These are phyloP conservation scores for Mycena alexandri DNA, from an alignment of 768 basidiomycete genomes.

Conservation along the genomic window DNA sequence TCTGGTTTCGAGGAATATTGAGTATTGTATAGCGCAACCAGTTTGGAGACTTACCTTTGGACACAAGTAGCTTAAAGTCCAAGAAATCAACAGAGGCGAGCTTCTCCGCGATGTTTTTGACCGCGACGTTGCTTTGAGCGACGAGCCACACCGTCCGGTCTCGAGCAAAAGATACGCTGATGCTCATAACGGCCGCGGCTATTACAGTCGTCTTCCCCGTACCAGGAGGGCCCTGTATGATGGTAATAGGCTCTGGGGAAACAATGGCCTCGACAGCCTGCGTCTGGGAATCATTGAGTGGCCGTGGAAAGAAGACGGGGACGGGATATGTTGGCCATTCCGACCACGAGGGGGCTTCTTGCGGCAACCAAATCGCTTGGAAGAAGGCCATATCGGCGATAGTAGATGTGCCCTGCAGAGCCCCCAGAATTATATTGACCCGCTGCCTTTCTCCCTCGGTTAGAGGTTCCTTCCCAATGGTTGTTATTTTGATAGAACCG, in stretches of 20 bases:
- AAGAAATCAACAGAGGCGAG: conserved; percentile 59
- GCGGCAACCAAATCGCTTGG: too few relatives aligned
- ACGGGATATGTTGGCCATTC: conserved; percentile 31
- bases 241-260: conserved; percentile 45
- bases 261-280: conserved; percentile 51
- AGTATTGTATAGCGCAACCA: background rate
- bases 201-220: conserved; percentile 78
- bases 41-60: conserved; percentile 45
- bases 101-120: conserved; percentile 86
- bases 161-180: conserved; percentile 45
- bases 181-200: conserved; percentile 58
- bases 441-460: too few relatives aligned
- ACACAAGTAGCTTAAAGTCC: conserved; percentile 73
- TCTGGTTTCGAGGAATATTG: conserved; percentile 43
- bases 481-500: too few relatives aligned
- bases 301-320: conserved; percentile 40
- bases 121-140: conserved; percentile 83
- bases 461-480: too few relatives aligned
- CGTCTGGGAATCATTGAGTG: conserved; percentile 53
- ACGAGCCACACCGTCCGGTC: conserved; percentile 68
- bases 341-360: too few relatives aligned
- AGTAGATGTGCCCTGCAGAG: too few relatives aligned
- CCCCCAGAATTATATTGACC: too few relatives aligned
- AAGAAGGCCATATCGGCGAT: too few relatives aligned
- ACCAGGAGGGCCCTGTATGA: conserved; percentile 69